phyloP scores from a whole-genome alignment of 805 yeast genomes.

The Candida sithepensis region DNA sequence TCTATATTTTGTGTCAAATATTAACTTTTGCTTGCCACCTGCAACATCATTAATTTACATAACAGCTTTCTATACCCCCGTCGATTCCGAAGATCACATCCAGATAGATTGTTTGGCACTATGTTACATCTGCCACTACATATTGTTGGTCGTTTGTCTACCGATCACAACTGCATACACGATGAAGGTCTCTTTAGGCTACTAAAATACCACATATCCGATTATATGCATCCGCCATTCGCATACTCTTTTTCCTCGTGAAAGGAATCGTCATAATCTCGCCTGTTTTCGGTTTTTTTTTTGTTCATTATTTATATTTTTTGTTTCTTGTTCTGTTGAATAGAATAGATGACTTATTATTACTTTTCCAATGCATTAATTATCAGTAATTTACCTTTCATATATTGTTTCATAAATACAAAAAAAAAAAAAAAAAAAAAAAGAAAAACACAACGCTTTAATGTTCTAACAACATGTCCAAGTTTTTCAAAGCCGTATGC shows the following conservation, averaged over 20 bases:
- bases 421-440: too few relatives aligned
- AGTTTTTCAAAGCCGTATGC: neutral
- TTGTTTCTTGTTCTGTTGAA: neutral
- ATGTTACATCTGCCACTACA: constrained; percentile 69
- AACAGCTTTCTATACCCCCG: constrained; percentile 83
- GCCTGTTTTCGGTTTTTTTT: neutral
- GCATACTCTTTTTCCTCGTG: neutral
- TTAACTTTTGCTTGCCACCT: constrained; percentile 78
- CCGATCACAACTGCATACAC: constrained; percentile 76
- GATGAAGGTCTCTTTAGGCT: constrained; percentile 45
- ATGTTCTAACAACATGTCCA: neutral
- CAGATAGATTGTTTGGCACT: constrained; percentile 88
- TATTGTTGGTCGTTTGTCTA: constrained; percentile 60
- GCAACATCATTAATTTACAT: constrained; percentile 86
- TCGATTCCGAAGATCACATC: constrained; percentile 42
- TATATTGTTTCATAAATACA: too few relatives aligned
- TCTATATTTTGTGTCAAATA: constrained; percentile 67
- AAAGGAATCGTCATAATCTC: neutral
- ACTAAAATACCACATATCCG: constrained; percentile 14
- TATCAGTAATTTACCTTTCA: too few relatives aligned
- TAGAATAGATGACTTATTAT: too few relatives aligned
- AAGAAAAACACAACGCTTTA: neutral
- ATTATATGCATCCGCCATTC: neutral
- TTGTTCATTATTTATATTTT: neutral
- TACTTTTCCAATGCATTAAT: too few relatives aligned